phyloP scores from a whole-genome alignment of 2,329 filamentous ascomycete species.

The Fusarium scirpi region DNA sequence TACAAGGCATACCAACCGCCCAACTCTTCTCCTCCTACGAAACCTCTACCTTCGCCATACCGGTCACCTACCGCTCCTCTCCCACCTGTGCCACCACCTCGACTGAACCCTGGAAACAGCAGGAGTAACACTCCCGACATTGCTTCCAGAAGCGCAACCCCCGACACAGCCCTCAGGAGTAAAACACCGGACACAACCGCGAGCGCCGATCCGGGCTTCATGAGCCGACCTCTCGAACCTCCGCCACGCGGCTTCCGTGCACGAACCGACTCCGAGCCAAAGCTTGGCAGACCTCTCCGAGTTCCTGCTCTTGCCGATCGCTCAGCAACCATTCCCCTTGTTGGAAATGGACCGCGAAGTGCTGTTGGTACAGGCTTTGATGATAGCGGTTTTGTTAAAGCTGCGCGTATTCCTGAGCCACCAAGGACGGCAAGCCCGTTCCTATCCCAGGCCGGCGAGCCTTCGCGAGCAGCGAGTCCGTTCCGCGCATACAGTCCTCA shows the following conservation, averaged over 20 bases:
- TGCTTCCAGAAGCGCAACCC: neutral
- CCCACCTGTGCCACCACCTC: constrained; percentile 29
- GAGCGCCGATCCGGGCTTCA: constrained; percentile 32
- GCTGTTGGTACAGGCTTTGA: constrained; percentile 43
- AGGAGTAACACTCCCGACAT: constrained; percentile 3
- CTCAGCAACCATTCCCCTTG: constrained; percentile 16
- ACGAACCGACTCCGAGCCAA: constrained; percentile 43
- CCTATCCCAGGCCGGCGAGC: neutral
- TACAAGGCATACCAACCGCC: constrained; percentile 37
- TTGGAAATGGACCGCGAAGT: constrained; percentile 30
- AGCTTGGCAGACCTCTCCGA: constrained; percentile 41
- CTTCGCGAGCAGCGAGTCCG: neutral
- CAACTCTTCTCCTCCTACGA: constrained; percentile 23
- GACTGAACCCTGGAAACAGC: constrained; percentile 18
- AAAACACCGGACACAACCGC: constrained; percentile 9
- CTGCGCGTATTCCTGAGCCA: constrained; percentile 34
- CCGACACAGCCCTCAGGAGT: constrained; percentile 6
- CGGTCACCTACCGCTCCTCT: constrained; percentile 29
- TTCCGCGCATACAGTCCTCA: neutral
- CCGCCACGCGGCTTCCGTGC: constrained; percentile 47
- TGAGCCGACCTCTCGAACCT: constrained; percentile 40
- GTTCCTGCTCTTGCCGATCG: constrained; percentile 40
- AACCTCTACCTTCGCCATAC: constrained; percentile 30
- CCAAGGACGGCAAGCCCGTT: constrained; percentile 47
- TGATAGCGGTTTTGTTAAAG: constrained; percentile 37